Conservation (phyloP, 805 yeast species). For the Spencermartinsiella europaea region DNA sequence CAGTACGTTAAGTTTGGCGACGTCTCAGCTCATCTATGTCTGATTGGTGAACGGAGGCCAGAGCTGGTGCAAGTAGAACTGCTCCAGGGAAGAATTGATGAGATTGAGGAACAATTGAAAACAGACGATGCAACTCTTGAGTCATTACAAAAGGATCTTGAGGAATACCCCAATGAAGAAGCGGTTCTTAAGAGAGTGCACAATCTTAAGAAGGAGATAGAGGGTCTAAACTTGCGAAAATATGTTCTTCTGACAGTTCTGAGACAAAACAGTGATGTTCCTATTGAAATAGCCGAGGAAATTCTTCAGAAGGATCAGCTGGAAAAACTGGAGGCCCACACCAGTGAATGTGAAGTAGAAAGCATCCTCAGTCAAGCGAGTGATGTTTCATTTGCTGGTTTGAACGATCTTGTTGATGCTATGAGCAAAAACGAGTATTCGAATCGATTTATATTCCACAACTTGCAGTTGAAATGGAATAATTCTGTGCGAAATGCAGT, state of each 20-base stretch:
- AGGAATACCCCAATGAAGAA: slow-evolving; percentile 20
- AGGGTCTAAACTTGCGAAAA: slow-evolving; percentile 15
- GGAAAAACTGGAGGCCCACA: slow-evolving; percentile 1
- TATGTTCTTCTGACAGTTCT: slow-evolving; percentile 10
- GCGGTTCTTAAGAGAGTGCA: slow-evolving; percentile 17
- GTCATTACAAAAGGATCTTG: slow-evolving; percentile 23
- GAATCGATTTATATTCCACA: slow-evolving; percentile 69
- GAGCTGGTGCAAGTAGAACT: slow-evolving; percentile 25
- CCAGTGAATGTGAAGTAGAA: slow-evolving; percentile 1
- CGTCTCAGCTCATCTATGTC: slow-evolving; percentile 59
- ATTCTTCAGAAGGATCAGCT: neutral
- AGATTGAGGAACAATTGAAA: slow-evolving; percentile 29
- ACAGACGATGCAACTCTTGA: slow-evolving; percentile 31
- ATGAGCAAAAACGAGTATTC: slow-evolving; percentile 36
- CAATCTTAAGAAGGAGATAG: slow-evolving; percentile 15
- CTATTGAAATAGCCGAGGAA: slow-evolving; percentile 2
- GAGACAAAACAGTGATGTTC: slow-evolving; percentile 4
- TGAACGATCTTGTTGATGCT: slow-evolving; percentile 18
- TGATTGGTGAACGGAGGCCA: slow-evolving; percentile 32
- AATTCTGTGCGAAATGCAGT: slow-evolving; percentile 59
- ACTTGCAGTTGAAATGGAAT: slow-evolving; percentile 75
- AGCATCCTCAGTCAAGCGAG: slow-evolving; percentile 8
- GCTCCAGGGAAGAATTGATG: slow-evolving; percentile 25
- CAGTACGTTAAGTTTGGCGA: slow-evolving; percentile 44
- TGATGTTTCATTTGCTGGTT: slow-evolving; percentile 10